Evolutionary conservation across 2,329 filamentous ascomycete species (phyloP).

Genomic region (Stemphylium lycopersici): DNA sequence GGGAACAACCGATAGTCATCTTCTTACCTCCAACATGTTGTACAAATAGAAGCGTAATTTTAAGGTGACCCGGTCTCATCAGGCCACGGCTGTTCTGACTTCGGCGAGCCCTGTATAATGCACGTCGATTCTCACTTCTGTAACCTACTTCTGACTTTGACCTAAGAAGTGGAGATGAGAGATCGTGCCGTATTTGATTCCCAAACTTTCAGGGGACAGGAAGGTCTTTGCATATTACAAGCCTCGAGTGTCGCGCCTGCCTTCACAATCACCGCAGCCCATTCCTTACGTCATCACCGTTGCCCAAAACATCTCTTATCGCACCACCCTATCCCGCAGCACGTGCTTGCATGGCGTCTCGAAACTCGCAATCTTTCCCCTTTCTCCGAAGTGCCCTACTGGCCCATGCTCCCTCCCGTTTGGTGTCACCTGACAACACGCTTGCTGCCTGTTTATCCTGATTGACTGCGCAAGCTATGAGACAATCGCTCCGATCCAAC

Average conservation of each 20-base stretch:
- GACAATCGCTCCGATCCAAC: neutral
- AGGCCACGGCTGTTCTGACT: too few species aligned
- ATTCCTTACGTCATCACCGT: neutral
- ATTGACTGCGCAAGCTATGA: neutral
- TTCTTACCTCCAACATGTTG: too few species aligned
- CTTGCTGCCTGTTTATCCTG: constrained; percentile 9
- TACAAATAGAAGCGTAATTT: too few species aligned
- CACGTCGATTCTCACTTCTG: too few species aligned
- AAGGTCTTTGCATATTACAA: too few species aligned
- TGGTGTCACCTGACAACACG: constrained; percentile 9
- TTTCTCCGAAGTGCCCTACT: neutral
- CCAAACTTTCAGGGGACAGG: too few species aligned
- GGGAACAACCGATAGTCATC: too few species aligned
- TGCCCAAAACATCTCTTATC: neutral
- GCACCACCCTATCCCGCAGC: neutral
- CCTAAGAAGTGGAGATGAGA: too few species aligned
- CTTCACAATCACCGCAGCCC: neutral
- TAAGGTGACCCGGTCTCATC: too few species aligned
- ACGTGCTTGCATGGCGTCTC: neutral
- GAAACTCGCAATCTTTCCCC: neutral
- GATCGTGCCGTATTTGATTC: too few species aligned
- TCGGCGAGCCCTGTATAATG: too few species aligned
- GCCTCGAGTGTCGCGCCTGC: neutral
- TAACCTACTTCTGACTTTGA: too few species aligned
- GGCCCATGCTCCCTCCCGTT: constrained; percentile 2